Evolutionary conservation across 2,329 filamentous ascomycete species (phyloP).

Genomic region (Diaporthe australafricana): DNA sequence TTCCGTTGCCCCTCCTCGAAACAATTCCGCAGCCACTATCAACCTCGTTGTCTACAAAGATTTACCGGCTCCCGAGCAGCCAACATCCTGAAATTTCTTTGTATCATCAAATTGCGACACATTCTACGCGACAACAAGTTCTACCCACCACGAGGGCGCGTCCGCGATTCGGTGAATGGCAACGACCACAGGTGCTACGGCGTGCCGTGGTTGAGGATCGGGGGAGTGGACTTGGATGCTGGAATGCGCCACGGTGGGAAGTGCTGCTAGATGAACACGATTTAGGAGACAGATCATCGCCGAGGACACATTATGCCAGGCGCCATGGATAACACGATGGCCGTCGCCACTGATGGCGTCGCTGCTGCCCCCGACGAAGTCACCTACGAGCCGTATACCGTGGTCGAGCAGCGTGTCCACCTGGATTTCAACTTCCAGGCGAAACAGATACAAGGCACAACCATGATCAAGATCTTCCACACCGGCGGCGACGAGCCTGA

Average conservation of each 20-base stretch:
- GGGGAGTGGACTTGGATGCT: constrained; percentile 13
- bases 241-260: not conserved
- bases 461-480: constrained; percentile 82
- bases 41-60: not conserved
- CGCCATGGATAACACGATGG: constrained; percentile 38
- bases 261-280: not conserved
- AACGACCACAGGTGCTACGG: constrained; percentile 30
- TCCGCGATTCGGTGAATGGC: constrained; percentile 32
- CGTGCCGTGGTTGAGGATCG: constrained; percentile 26
- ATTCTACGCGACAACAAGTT: constrained; percentile 17
- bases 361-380: constrained; percentile 34
- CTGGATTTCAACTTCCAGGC: constrained; percentile 89
- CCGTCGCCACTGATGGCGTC: constrained; percentile 32
- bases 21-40: not conserved
- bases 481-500: constrained; percentile 65
- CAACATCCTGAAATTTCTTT: not conserved
- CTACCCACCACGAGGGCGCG: not conserved
- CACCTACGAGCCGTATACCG: constrained; percentile 53
- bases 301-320: constrained; percentile 43
- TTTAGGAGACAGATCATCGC: not conserved
- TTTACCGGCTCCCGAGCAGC: not conserved
- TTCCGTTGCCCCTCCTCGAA: not conserved
- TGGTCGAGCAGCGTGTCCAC: constrained; percentile 88
- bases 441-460: constrained; percentile 80
- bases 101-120: not conserved